Conservation (phyloP, 768 basidiomycete genomes). For the Mycena epipterygia region DNA sequence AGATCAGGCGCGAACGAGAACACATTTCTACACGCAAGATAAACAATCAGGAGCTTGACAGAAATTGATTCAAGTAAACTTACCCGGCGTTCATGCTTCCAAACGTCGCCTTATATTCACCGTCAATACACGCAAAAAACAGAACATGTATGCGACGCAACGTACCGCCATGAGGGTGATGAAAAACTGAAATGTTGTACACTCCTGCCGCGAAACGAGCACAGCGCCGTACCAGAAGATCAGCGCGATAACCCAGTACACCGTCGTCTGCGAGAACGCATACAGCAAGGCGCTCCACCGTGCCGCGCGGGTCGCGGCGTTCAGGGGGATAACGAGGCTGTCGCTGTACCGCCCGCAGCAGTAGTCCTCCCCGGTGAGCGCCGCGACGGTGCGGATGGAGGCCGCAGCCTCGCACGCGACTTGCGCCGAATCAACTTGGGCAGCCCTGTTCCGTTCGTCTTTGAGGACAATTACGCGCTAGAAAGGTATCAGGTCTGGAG, state of each 20-base stretch:
- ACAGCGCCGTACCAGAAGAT: constrained; percentile 82
- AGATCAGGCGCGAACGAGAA: constrained; percentile 91
- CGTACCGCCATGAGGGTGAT: constrained; percentile 80
- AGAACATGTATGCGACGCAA: too few relatives aligned
- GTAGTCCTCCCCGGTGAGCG: constrained; percentile 87
- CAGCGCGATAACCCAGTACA: constrained; percentile 85
- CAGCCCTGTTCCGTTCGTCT: constrained; percentile 82
- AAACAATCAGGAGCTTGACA: constrained; percentile 68
- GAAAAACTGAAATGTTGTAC: constrained; percentile 79
- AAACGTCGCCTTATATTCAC: too few relatives aligned
- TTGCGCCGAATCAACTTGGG: constrained; percentile 86
- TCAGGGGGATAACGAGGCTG: constrained; percentile 79
- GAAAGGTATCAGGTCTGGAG: not conserved
- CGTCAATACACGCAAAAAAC: too few relatives aligned
- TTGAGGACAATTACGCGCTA: constrained; percentile 89
- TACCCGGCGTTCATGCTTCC: constrained; percentile 27
- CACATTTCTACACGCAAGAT: constrained; percentile 83
- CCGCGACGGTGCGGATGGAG: constrained; percentile 90
- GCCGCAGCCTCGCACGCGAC: constrained; percentile 92
- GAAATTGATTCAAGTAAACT: constrained; percentile 71
- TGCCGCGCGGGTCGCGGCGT: constrained; percentile 70
- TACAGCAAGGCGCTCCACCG: constrained; percentile 75
- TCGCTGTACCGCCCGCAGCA: constrained; percentile 74
- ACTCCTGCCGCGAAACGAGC: constrained; percentile 69
- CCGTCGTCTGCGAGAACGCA: constrained; percentile 77